phyloP scores from a whole-genome alignment of 2,329 filamentous ascomycete genomes.

The Fusarium concolor region DNA sequence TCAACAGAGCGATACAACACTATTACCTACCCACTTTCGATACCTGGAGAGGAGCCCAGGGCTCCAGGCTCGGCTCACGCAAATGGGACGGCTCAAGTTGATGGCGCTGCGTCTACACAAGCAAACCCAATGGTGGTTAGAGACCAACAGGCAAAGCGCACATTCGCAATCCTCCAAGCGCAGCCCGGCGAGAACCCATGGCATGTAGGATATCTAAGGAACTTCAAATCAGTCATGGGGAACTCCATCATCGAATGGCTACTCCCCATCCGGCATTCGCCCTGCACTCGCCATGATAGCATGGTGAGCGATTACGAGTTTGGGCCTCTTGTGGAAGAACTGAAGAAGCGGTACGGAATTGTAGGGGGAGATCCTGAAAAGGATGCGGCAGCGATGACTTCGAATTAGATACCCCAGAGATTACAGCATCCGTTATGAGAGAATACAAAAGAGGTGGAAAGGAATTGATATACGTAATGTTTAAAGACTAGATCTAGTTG shows the following conservation, averaged over 20 bases:
- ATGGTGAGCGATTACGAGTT: slow-evolving; percentile 75
- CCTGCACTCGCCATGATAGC: slow-evolving; percentile 76
- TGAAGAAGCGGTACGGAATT: slow-evolving; percentile 59
- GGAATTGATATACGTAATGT: slow-evolving; percentile 19
- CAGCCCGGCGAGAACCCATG: slow-evolving; percentile 85
- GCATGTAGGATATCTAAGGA: slow-evolving; percentile 76
- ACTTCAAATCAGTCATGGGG: slow-evolving; percentile 86
- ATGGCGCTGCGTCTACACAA: slow-evolving; percentile 26
- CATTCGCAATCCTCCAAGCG: slow-evolving; percentile 83
- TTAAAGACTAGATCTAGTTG: slow-evolving; percentile 13
- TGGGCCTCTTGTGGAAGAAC: slow-evolving; percentile 68
- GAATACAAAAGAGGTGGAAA: slow-evolving; percentile 7
- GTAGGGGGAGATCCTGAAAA: slow-evolving; percentile 19
- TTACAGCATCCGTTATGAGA: background rate
- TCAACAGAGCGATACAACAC: slow-evolving; percentile 59
- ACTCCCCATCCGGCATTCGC: slow-evolving; percentile 79
- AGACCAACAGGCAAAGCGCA: slow-evolving; percentile 66
- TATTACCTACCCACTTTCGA: slow-evolving; percentile 68
- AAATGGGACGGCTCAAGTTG: background rate
- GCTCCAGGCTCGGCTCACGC: slow-evolving; percentile 13
- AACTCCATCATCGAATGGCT: slow-evolving; percentile 79
- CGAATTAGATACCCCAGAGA: slow-evolving; percentile 38
- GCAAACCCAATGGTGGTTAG: slow-evolving; percentile 44
- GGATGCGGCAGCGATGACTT: slow-evolving; percentile 35
- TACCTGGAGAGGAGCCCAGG: slow-evolving; percentile 22